These are phyloP conservation scores for Oemleria cerasiformis DNA, from an alignment of 306 rosid species.

Conservation along the genomic window DNA sequence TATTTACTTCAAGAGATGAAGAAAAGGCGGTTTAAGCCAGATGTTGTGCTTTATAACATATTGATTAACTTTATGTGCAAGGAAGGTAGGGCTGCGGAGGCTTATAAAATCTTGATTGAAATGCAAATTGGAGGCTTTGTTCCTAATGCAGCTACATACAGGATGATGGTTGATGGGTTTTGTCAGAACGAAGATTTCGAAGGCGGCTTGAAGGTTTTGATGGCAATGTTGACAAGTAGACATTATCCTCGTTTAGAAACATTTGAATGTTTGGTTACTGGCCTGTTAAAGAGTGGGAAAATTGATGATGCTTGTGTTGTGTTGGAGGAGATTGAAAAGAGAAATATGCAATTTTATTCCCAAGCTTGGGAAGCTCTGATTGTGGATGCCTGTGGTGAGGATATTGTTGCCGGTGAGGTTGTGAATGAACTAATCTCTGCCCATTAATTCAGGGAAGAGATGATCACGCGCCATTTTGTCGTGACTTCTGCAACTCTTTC, in stretches of 20 bases:
- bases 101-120: constrained; percentile 65
- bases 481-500: not conserved
- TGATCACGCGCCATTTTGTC: constrained; percentile 1
- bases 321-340: constrained; percentile 78
- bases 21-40: constrained; percentile 65
- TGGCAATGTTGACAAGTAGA: constrained; percentile 58
- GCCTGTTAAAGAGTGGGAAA: constrained; percentile 57
- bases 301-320: constrained; percentile 65
- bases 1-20: constrained; percentile 67
- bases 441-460: not conserved
- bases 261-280: constrained; percentile 55
- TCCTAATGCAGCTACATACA: constrained; percentile 78
- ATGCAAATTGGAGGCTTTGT: constrained; percentile 75
- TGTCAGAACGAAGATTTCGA: constrained; percentile 59
- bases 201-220: constrained; percentile 58
- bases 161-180: constrained; percentile 81
- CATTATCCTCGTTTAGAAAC: constrained; percentile 72
- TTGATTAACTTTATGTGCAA: constrained; percentile 74
- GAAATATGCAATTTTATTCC: constrained; percentile 40
- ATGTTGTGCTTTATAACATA: constrained; percentile 70
- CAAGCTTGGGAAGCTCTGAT: constrained; percentile 61
- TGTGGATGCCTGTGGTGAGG: constrained; percentile 42
- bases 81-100: constrained; percentile 66
- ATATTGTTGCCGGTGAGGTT: constrained; percentile 32
- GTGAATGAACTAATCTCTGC: constrained; percentile 39